phyloP scores from a whole-genome alignment of 768 basidiomycete genomes.

The Russula foetens region DNA sequence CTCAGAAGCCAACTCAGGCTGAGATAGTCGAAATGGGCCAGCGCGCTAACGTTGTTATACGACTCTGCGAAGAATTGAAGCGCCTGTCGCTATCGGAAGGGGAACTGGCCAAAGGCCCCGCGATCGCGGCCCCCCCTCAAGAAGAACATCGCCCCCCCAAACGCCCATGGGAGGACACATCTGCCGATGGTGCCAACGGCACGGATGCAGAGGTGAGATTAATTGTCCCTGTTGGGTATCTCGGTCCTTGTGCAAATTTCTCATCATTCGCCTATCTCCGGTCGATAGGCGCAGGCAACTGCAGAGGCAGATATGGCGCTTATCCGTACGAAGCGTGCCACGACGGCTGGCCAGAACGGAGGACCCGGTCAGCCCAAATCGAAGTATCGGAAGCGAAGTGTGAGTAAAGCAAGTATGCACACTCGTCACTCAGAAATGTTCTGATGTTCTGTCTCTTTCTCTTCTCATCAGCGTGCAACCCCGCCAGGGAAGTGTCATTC shows the following conservation, averaged over 20 bases:
- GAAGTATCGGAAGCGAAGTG: constrained; percentile 82
- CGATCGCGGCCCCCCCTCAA: constrained; percentile 22
- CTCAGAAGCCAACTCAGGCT: constrained; percentile 39
- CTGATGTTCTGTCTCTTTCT: background rate
- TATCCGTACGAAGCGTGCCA: constrained; percentile 72
- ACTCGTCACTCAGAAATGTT: constrained; percentile 22
- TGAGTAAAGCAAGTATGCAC: constrained; percentile 34
- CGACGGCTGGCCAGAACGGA: constrained; percentile 45
- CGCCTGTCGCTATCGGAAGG: constrained; percentile 29
- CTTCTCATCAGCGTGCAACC: constrained; percentile 57
- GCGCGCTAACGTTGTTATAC: constrained; percentile 57
- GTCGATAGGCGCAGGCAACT: constrained; percentile 43
- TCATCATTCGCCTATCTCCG: constrained; percentile 20
- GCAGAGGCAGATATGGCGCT: constrained; percentile 83
- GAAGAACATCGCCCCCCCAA: constrained; percentile 61
- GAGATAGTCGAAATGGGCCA: constrained; percentile 67
- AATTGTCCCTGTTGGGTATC: constrained; percentile 7
- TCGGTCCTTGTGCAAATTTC: constrained; percentile 11
- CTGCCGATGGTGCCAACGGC: constrained; percentile 32
- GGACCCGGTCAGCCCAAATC: constrained; percentile 50
- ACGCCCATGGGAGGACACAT: constrained; percentile 72
- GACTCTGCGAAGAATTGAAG: constrained; percentile 55
- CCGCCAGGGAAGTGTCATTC: constrained; percentile 85
- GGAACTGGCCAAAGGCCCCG: constrained; percentile 21
- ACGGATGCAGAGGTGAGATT: constrained; percentile 14